These are phyloP conservation scores for Globisporangium uncinulatum DNA, from an alignment of 352 stramenopile species.

Conservation along the genomic window DNA sequence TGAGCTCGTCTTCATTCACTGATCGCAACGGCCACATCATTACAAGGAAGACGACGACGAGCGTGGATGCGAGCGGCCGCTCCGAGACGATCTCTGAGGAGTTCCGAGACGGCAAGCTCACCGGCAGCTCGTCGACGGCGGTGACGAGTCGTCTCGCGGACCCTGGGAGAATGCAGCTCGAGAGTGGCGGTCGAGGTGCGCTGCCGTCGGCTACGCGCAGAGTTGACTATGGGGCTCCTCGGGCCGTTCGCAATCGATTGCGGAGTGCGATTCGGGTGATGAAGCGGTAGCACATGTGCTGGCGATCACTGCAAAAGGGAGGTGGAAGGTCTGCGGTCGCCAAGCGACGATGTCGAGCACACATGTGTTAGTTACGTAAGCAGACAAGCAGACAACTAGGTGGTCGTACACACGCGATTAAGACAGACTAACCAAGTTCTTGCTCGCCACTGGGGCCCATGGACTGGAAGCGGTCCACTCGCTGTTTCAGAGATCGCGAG, in stretches of 20 bases:
- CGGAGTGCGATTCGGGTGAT: not conserved
- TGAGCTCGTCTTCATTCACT: slow-evolving; percentile 62
- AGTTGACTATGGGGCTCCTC: not conserved
- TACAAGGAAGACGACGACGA: slow-evolving; percentile 75
- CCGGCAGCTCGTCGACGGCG: slow-evolving; percentile 48
- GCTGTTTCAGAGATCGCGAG: too few species aligned
- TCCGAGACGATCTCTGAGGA: slow-evolving; percentile 64
- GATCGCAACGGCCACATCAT: slow-evolving; percentile 66
- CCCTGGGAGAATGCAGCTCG: slow-evolving; percentile 45
- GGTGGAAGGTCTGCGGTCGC: too few species aligned
- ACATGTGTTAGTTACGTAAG: too few species aligned
- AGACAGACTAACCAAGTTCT: too few species aligned
- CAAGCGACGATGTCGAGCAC: too few species aligned
- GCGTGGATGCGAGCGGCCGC: slow-evolving; percentile 35
- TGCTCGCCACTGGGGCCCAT: too few species aligned
- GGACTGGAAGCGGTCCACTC: too few species aligned
- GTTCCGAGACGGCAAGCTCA: slow-evolving; percentile 58
- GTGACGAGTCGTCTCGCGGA: slow-evolving; percentile 36
- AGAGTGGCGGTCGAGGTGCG: not conserved
- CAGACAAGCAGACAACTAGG: too few species aligned
- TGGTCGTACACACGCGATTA: too few species aligned
- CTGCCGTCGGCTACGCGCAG: not conserved
- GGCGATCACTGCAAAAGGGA: too few species aligned
- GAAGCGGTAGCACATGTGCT: too few species aligned
- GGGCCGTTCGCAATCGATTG: not conserved